A percentile compares a stretch with the other conserved stretches of the same genome.
phyloP scores from a whole-genome alignment of 805 yeast genomes.

The Metschnikowia arizonensis region DNA sequence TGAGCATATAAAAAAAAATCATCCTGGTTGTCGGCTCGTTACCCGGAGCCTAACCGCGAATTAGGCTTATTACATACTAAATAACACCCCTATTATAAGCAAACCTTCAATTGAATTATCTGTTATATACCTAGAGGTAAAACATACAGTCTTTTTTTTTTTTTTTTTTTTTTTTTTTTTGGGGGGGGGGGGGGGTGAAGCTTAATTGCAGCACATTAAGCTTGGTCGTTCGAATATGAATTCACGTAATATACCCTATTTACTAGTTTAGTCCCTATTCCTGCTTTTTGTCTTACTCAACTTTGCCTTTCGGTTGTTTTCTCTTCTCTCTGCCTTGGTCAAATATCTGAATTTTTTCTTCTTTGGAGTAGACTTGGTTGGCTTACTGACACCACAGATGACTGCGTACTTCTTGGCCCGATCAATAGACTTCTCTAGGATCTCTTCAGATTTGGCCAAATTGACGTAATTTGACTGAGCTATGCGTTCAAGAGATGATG shows the following conservation, averaged over 20 bases:
- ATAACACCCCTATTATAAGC: not conserved
- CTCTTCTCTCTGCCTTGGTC: constrained; percentile 72
- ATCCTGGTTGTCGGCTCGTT: not conserved
- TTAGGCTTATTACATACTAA: not conserved
- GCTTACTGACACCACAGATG: constrained; percentile 49
- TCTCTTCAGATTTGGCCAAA: constrained; percentile 59
- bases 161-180: too few relatives aligned
- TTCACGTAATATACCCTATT: not conserved
- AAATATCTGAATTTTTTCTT: constrained; percentile 87
- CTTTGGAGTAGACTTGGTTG: constrained; percentile 41
- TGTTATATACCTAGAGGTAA: too few relatives aligned
- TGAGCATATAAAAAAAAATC: not conserved
- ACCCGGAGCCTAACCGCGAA: constrained; percentile 4
- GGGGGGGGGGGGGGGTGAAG: too few relatives aligned
- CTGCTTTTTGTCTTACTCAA: constrained; percentile 22
- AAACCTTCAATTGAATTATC: not conserved
- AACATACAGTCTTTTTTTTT: too few relatives aligned
- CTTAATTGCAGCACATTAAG: too few relatives aligned
- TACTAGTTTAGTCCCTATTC: constrained; percentile 12
- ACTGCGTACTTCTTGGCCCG: constrained; percentile 83
- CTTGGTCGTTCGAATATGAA: not conserved
- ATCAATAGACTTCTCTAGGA: constrained; percentile 67
- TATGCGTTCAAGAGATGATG: constrained; percentile 33
- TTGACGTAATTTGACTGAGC: constrained; percentile 72
- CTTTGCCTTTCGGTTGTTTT: constrained; percentile 36